Evolutionary conservation across 768 basidiomycete genomes (phyloP), one percentile per base, ranked within the genome.

Genomic region (Amanita pallidorosea): DNA sequence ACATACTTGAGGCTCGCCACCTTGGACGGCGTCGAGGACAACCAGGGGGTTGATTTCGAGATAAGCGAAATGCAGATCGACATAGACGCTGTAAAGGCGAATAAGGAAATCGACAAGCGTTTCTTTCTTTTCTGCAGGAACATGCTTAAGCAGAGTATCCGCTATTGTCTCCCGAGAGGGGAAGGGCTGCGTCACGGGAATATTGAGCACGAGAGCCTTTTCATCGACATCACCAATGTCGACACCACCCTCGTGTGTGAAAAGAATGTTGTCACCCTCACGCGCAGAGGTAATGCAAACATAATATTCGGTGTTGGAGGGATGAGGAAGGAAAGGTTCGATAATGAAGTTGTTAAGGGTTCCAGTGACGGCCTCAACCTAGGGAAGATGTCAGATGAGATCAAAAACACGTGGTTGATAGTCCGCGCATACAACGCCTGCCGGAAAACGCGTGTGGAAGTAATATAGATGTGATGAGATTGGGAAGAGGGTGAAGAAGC

Each of bases 1-100:
- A 70, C 87, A 85, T 61, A 98, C 91, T 55, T 80, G 80, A 37
- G 85, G 83, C 56, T 83, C 71, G 53, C 79, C 80, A 17, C 73
- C 74, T 29, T 68, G 71, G 56, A 78, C 82, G 52, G 77, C 83
- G 65, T 96, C 93, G 60, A 97, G 83, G 64, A 90, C 88, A 62
- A 98, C 85, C 50, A 99, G 81, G 38, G 96, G 96, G 79, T 98
- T 99, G 70, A 99, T 99, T 72, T 98, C 95, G 63, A 99, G 90
- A 74, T 99, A 98, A 18, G 96, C 92, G 65, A 97, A 99, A 77
- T 99, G 96, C 48, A 98, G 86, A 67, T 99, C 93, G 58, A 93
- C 94, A 67, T 98, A 98, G 61, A 97, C 92, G 55, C 85, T 84
- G 80, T 99, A 98, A 25, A 98, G 83, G 54, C 94, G 81, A 67